These are phyloP conservation scores for Pseudoscleropodium purum DNA, from an alignment of 225 moss, liverwort and hornwort genomes.

Conservation along the genomic window DNA sequence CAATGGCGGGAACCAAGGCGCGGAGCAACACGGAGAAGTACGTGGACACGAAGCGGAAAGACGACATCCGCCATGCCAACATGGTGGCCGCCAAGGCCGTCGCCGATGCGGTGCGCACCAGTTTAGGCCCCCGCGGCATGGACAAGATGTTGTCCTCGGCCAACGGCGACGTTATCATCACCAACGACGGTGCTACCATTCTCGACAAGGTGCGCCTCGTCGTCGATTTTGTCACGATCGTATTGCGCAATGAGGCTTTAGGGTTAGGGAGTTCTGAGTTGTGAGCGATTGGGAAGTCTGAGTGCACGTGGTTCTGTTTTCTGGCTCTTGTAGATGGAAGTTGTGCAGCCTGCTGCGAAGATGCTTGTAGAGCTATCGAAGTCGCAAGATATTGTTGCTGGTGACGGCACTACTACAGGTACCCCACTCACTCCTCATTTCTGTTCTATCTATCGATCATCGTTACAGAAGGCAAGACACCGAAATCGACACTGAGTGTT, in stretches of 20 bases:
- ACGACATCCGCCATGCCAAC: conserved; percentile 82
- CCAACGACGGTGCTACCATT: conserved; percentile 97
- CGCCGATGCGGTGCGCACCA: conserved; percentile 94
- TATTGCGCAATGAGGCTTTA: neutral
- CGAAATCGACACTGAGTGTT: neutral
- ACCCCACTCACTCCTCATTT: neutral
- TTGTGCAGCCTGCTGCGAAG: conserved; percentile 91
- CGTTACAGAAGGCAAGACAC: neutral
- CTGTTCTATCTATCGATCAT: neutral
- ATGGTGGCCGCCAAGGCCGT: conserved; percentile 94
- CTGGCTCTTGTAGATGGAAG: conserved; percentile 64
- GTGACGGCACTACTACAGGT: conserved; percentile 96
- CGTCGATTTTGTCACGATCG: neutral
- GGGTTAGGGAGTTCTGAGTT: neutral
- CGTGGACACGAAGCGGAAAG: conserved; percentile 94
- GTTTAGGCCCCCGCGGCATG: conserved; percentile 90
- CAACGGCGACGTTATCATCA: conserved; percentile 89
- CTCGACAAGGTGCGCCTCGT: conserved; percentile 65
- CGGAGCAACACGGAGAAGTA: conserved; percentile 85
- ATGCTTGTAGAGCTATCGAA: conserved; percentile 96
- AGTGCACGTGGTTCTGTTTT: neutral
- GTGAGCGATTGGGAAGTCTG: neutral
- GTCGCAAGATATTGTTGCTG: conserved; percentile 96
- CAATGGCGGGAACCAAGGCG: conserved; percentile 53
- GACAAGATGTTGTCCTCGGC: conserved; percentile 90